Conservation (phyloP, 768 basidiomycete genomes). For the Leccinum uliginosum region DNA sequence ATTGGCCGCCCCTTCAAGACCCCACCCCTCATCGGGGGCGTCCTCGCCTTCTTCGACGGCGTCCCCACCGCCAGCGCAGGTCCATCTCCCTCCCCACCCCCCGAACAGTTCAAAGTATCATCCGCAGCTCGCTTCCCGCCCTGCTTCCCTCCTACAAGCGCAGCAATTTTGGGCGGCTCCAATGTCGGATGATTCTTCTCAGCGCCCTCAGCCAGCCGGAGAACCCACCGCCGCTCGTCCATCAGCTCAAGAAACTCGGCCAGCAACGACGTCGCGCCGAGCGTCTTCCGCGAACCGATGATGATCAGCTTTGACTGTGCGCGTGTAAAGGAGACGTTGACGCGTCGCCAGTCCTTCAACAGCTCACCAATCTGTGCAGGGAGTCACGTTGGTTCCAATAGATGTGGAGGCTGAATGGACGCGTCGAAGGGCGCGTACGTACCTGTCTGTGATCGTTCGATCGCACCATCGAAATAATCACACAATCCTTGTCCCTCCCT, state of each 20-base stretch:
- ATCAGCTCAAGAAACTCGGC: slow-evolving; percentile 75
- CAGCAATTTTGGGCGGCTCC: slow-evolving; percentile 10
- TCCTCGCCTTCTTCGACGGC: slow-evolving; percentile 37
- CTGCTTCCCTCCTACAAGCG: slow-evolving; percentile 7
- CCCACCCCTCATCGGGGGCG: slow-evolving; percentile 31
- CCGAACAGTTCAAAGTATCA: neutral
- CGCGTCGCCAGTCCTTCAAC: slow-evolving; percentile 90
- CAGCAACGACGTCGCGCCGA: slow-evolving; percentile 59
- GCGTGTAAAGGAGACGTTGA: slow-evolving; percentile 96
- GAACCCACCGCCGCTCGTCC: slow-evolving; percentile 68
- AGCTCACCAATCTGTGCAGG: slow-evolving; percentile 76
- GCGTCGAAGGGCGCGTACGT: slow-evolving; percentile 24
- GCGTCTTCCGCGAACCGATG: slow-evolving; percentile 80
- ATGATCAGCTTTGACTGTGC: slow-evolving; percentile 88
- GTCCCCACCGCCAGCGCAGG: slow-evolving; percentile 1
- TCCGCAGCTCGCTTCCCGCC: slow-evolving; percentile 12
- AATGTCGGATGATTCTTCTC: slow-evolving; percentile 45
- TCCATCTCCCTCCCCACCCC: neutral
- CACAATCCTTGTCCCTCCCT: slow-evolving; percentile 93
- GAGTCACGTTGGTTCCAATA: neutral
- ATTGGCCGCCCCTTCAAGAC: slow-evolving; percentile 55
- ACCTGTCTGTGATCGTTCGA: slow-evolving; percentile 79
- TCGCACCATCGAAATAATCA: slow-evolving; percentile 89
- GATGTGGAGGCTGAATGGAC: neutral
- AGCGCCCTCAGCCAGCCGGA: slow-evolving; percentile 51